Base-by-base conservation (phyloP, 1,284 basidiomycete species). In the Sporisorium exsertum region DNA sequence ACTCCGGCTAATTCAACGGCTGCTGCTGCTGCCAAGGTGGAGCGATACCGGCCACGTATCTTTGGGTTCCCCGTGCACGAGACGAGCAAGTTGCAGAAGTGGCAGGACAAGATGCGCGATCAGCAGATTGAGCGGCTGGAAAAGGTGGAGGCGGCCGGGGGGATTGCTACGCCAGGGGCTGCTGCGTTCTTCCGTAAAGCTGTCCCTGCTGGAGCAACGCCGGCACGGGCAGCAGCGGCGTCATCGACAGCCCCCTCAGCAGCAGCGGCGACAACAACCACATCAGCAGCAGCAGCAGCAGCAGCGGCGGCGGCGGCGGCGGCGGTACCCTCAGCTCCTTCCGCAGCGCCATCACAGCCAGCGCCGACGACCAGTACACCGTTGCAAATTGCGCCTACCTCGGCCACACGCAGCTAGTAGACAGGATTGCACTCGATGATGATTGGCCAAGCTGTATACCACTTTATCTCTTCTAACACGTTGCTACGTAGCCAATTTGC, bases 11-110 rank as follows among this genome's bases (percentile, higher is more conserved):
- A 68, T 20, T 72, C 77, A 33, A 76, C 77, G 7, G 71, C 74
- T 0, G 62, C 76, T 6, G 75, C 75, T 7, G 64, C 77, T 4
- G 66, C 71, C 13, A 82, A 77, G 37, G 78, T 84, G 40, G 84
- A 85, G 55, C 58, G 84, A 18, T 82, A 84, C 46, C 60, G 81
- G 47, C 84, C 84, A 2, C 62, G 84, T 3, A 84, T 85, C 61
- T 85, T 84, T 69, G 84, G 84, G n/a, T 85, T 84, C 64, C 84
- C 84, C 4, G 79, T 82, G 13, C 83, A 85, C 53, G 83, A 84
- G 65, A 79, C 77, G 35, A 81, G 78, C 66, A 80, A 79, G 37
- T 64, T 85, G 52, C 82, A 84, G 20, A 77, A 81, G 24, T 85
- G 84, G 84, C 84, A 85, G 61, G 84, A 84, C 35, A 64, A 58